These are phyloP conservation scores for Amorphotheca resinae DNA, from an alignment of 495 filamentous ascomycete genomes.

Conservation along the genomic window DNA sequence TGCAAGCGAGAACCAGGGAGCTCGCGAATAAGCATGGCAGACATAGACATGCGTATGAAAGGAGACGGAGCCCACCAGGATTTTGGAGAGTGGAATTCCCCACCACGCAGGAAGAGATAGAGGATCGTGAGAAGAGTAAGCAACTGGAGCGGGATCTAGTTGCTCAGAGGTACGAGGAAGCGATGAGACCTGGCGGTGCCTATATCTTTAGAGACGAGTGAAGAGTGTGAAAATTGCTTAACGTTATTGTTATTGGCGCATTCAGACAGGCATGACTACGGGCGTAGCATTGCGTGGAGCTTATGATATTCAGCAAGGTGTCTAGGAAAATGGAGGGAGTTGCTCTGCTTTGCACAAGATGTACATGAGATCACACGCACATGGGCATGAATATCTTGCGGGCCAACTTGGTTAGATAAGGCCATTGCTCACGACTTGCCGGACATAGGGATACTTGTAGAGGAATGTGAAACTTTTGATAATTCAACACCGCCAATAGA, in stretches of 20 bases:
- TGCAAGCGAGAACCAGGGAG: slow-evolving; percentile 52
- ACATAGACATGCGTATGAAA: slow-evolving; percentile 63
- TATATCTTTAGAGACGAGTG: slow-evolving; percentile 78
- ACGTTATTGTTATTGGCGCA: too few relatives aligned
- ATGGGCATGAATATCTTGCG: too few relatives aligned
- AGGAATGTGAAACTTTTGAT: neutral
- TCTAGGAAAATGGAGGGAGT: too few relatives aligned
- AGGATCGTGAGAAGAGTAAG: slow-evolving; percentile 48
- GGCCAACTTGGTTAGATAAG: too few relatives aligned
- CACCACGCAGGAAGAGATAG: slow-evolving; percentile 59
- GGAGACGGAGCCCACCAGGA: slow-evolving; percentile 61
- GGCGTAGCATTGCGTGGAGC: slow-evolving; percentile 6
- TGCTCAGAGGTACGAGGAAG: slow-evolving; percentile 65
- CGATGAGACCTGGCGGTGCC: slow-evolving; percentile 58
- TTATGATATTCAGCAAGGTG: too few relatives aligned
- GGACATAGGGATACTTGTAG: neutral
- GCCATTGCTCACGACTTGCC: neutral
- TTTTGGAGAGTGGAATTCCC: slow-evolving; percentile 89
- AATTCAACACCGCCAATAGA: neutral
- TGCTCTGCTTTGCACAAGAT: too few relatives aligned
- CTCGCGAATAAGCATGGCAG: slow-evolving; percentile 61
- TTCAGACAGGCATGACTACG: too few relatives aligned
- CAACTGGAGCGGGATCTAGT: slow-evolving; percentile 47
- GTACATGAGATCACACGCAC: too few relatives aligned
- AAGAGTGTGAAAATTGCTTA: neutral